These are phyloP conservation scores for Neurospora tetraspora DNA, from an alignment of 495 filamentous ascomycete genomes.

Conservation along the genomic window DNA sequence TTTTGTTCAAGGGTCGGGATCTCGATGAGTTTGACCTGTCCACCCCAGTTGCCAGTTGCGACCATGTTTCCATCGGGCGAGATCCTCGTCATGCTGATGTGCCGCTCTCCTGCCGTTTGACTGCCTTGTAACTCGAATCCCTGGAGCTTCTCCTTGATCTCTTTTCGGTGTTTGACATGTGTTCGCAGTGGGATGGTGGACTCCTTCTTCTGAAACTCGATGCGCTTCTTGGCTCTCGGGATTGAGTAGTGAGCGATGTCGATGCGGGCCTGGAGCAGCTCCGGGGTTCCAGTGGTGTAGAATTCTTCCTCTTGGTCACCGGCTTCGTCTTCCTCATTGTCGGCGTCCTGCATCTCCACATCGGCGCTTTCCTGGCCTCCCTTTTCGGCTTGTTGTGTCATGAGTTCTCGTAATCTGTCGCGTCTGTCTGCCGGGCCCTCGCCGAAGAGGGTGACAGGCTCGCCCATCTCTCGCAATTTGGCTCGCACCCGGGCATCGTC, in stretches of 20 bases:
- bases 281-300: constrained; percentile 72
- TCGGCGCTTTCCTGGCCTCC: constrained; percentile 44
- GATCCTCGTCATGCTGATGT: constrained; percentile 83
- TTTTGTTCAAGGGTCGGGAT: constrained; percentile 75
- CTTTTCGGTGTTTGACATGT: constrained; percentile 83
- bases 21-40: constrained; percentile 73
- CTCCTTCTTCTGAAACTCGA: constrained; percentile 68
- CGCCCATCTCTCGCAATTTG: constrained; percentile 69
- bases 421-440: constrained; percentile 80
- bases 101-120: constrained; percentile 82
- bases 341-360: constrained; percentile 52
- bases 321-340: constrained; percentile 54
- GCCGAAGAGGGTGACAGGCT: constrained; percentile 92
- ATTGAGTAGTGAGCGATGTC: constrained; percentile 80
- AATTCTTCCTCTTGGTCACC: constrained; percentile 88
- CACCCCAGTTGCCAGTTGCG: constrained; percentile 86
- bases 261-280: constrained; percentile 66
- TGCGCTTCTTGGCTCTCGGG: constrained; percentile 65
- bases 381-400: constrained; percentile 62
- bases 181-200: constrained; percentile 72
- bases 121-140: constrained; percentile 85
- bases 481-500: constrained; percentile 81
- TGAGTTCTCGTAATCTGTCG: constrained; percentile 74
- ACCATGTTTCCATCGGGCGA: constrained; percentile 75
- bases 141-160: constrained; percentile 72